Conservation (phyloP, 306 rosid species). For the Fragaria ananassa region DNA sequence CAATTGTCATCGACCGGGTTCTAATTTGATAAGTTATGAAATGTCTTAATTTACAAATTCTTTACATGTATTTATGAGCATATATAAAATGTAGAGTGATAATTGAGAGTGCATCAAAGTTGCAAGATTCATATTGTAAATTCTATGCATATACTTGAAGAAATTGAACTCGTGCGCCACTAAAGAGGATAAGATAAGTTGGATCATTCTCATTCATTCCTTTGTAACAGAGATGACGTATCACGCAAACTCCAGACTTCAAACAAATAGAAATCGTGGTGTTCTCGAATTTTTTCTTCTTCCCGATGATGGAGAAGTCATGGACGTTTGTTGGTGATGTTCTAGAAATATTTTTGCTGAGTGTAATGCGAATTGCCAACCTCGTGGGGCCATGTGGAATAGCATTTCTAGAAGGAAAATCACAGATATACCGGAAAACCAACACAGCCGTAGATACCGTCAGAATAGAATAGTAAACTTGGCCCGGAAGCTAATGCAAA, state of each 20-base stretch:
- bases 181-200: slow-evolving; percentile 1
- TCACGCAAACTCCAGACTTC: not conserved
- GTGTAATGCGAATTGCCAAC: not conserved
- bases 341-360: not conserved
- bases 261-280: not conserved
- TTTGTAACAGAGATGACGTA: not conserved
- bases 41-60: too few species aligned
- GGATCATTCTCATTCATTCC: not conserved
- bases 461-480: not conserved
- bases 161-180: not conserved
- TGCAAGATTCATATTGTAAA: not conserved
- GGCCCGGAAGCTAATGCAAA: not conserved
- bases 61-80: not conserved
- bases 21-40: too few species aligned
- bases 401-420: slow-evolving; percentile 1
- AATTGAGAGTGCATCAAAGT: not conserved
- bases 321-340: not conserved
- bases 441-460: not conserved
- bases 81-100: too few species aligned
- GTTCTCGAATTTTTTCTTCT: not conserved
- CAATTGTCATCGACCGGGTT: not conserved
- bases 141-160: not conserved
- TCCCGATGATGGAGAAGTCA: slow-evolving; percentile 2
- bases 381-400: slow-evolving; percentile 3
- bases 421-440: not conserved